Percentiles rank a stretch among this genome's conserved stretches.
phyloP scores from a whole-genome alignment of 106 monocot genomes.

The Dendrobium officinale region DNA sequence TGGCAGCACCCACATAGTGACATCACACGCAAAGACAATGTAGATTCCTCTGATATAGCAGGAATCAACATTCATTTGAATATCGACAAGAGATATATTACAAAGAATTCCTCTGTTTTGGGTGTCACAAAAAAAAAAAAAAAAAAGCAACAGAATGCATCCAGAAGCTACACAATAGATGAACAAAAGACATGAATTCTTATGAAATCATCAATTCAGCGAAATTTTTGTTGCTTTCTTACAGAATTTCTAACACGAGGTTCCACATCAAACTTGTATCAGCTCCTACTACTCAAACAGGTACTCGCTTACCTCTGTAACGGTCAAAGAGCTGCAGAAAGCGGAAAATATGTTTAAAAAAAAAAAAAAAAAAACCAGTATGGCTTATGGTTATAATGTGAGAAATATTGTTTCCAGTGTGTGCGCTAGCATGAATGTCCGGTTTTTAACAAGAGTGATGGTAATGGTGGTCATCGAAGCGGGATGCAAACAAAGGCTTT shows the following conservation, averaged over 20 bases:
- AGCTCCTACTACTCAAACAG: conserved; percentile 15
- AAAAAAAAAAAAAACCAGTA: neutral
- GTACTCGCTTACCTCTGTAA: conserved; percentile 29
- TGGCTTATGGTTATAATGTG: neutral
- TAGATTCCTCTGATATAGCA: neutral
- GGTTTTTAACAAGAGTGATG: neutral
- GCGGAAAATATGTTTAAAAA: neutral
- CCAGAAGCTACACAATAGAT: neutral
- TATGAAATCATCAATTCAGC: neutral
- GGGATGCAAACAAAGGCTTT: neutral
- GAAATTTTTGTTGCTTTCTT: conserved; percentile 1
- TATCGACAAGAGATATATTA: neutral
- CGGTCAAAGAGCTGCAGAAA: conserved; percentile 28
- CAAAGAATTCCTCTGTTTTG: neutral
- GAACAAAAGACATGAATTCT: neutral
- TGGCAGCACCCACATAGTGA: neutral
- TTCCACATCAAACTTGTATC: neutral
- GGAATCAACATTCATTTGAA: neutral
- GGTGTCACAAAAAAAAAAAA: neutral
- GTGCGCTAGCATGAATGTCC: neutral
- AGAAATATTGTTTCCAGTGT: neutral
- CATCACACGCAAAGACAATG: neutral
- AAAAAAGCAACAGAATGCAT: neutral
- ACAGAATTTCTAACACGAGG: neutral
- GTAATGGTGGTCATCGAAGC: neutral